A percentile compares a stretch with the other conserved stretches of the same genome.
phyloP scores from a whole-genome alignment of 345 rosid species.

The Murraya koenigii region DNA sequence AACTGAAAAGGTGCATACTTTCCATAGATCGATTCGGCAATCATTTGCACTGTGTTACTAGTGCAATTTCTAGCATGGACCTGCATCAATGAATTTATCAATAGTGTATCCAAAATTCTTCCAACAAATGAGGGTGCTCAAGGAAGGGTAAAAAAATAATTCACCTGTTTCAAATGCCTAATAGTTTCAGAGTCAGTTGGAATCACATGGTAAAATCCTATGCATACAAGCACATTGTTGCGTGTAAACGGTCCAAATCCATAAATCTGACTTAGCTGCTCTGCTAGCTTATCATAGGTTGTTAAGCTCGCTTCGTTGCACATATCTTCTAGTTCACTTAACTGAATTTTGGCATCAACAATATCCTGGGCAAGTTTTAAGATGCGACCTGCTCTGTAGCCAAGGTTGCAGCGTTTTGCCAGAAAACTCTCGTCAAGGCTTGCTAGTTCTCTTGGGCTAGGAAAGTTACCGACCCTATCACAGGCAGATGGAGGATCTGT shows the following conservation, averaged over 20 bases:
- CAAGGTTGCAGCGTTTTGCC: slow-evolving; percentile 45
- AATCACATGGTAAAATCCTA: slow-evolving; percentile 52
- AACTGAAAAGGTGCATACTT: slow-evolving; percentile 45
- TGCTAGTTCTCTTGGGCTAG: slow-evolving; percentile 46
- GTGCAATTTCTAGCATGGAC: slow-evolving; percentile 35
- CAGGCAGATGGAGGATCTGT: not conserved
- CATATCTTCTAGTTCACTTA: slow-evolving; percentile 34
- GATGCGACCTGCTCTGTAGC: slow-evolving; percentile 47
- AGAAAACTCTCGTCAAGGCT: slow-evolving; percentile 41
- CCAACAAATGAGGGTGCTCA: not conserved
- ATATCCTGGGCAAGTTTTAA: slow-evolving; percentile 42
- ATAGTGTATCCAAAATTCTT: not conserved
- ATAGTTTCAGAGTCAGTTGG: slow-evolving; percentile 55
- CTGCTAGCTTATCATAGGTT: slow-evolving; percentile 26
- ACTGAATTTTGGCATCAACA: slow-evolving; percentile 39
- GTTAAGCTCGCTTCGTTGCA: slow-evolving; percentile 21
- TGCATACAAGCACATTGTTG: slow-evolving; percentile 53
- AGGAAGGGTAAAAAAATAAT: not conserved
- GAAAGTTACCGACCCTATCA: slow-evolving; percentile 35
- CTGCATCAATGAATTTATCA: slow-evolving; percentile 22
- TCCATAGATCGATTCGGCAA: slow-evolving; percentile 34
- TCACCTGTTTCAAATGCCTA: slow-evolving; percentile 49
- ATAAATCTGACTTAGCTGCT: slow-evolving; percentile 32
- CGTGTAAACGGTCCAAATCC: slow-evolving; percentile 58
- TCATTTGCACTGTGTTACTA: slow-evolving; percentile 24